phyloP scores from a whole-genome alignment of 176 grass and related monocot species.

The Calamus simplicifolius region DNA sequence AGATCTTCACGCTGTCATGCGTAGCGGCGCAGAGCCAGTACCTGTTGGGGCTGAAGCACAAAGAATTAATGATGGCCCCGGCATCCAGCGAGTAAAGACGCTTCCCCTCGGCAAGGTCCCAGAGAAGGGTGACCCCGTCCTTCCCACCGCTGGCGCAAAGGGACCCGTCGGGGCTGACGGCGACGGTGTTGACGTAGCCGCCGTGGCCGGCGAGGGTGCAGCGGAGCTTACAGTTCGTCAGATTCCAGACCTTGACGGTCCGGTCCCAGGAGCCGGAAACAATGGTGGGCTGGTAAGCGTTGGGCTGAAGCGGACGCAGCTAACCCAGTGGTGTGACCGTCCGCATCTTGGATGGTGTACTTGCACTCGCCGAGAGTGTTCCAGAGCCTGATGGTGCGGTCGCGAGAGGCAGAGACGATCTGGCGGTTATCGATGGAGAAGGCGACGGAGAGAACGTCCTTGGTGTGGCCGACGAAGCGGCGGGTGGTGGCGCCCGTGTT shows the following conservation, averaged over 20 bases:
- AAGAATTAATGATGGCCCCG: slow-evolving; percentile 57
- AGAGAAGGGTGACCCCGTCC: slow-evolving; percentile 55
- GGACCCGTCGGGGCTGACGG: slow-evolving; percentile 86
- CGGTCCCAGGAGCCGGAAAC: slow-evolving; percentile 85
- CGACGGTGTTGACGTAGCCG: slow-evolving; percentile 73
- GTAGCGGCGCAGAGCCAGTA: slow-evolving; percentile 94
- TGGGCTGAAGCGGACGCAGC: slow-evolving; percentile 81
- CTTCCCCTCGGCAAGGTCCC: slow-evolving; percentile 89
- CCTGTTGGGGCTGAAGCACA: slow-evolving; percentile 92
- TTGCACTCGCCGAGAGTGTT: slow-evolving; percentile 98
- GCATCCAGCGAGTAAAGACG: slow-evolving; percentile 69
- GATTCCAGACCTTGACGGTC: slow-evolving; percentile 89
- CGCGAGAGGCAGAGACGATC: slow-evolving; percentile 84
- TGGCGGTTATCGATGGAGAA: slow-evolving; percentile 92
- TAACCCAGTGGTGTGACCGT: slow-evolving; percentile 76
- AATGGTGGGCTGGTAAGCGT: slow-evolving; percentile 34
- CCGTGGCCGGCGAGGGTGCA: slow-evolving; percentile 52
- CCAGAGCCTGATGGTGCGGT: slow-evolving; percentile 88
- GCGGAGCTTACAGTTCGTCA: slow-evolving; percentile 82
- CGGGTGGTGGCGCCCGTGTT: slow-evolving; percentile 56
- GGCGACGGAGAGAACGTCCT: slow-evolving; percentile 89
- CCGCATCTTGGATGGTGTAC: slow-evolving; percentile 81
- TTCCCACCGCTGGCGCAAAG: slow-evolving; percentile 88
- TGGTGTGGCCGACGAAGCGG: slow-evolving; percentile 69
- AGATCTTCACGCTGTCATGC: slow-evolving; percentile 82